Evolutionary conservation across 257 asterid genomes (phyloP), one percentile per base, ranked within the genome.

Genomic region (Nicotiana sylvestris): DNA sequence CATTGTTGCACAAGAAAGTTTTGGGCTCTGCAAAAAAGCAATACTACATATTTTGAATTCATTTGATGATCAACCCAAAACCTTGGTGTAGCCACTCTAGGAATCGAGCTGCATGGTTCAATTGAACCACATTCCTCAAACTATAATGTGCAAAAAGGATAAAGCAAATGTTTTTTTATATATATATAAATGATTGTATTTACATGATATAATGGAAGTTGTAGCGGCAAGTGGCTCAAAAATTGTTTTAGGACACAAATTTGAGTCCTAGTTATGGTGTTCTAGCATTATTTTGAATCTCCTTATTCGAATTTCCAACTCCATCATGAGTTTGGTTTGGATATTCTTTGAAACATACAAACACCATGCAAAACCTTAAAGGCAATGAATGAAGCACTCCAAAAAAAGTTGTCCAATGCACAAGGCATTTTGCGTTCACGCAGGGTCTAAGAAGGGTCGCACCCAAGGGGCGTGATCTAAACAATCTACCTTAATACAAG

Each of bases 1-100:
- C 86, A 80, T 69, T 69, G 86, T 69, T 80, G 68, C 74, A 58
- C 86, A 46, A 60, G 81, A 84, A 84, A 74, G 61, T 74, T 74
- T 74, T 74, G 64, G 80, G 64, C 80, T 74, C 80, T 74, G 27
- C 80, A 74, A 74, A 53, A 53, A 74, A 74, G 64, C 16, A 74
- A 74, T 25, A 13, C 51, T 74, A 27, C 39, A 9, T 68, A 18
- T 6, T 69, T 21, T 61, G 2, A 61, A 61, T 21, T 2, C 33
- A 46, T 10, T 65, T 65, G 4, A 58, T 58, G 29, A 17, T 7
- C 65, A 58, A 57, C 65, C 65, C 65, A 58, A n/a, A 58, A 17
- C 21, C 27, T 56, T 56, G 21, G 18, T 56, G 61, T 18, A 15
- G 18, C 61, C 61, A 56, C 61, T 5, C 21, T 55, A 55, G 61